A percentile compares a stretch with the other conserved stretches of the same genome.
These are phyloP conservation scores for Apodospora peruviana DNA, from an alignment of 495 filamentous ascomycete species.

Conservation along the genomic window DNA sequence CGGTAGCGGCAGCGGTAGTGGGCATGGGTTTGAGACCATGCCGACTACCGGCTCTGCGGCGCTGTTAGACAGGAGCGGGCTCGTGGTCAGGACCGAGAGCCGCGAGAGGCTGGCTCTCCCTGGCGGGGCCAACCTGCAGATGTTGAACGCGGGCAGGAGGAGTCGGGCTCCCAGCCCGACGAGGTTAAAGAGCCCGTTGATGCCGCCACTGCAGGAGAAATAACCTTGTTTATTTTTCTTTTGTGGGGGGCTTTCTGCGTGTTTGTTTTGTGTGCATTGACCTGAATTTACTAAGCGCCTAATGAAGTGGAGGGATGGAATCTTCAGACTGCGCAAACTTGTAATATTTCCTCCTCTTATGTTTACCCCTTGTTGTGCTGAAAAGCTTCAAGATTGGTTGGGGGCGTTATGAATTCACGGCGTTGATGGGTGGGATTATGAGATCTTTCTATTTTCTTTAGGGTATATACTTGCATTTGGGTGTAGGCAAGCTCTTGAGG, in stretches of 20 bases:
- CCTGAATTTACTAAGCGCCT: too few species aligned
- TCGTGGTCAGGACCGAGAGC: conserved; percentile 76
- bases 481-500: too few species aligned
- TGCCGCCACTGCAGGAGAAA: conserved; percentile 41
- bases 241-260: background rate
- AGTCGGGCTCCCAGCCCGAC: conserved; percentile 61
- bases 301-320: too few species aligned
- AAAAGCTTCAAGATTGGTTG: too few species aligned
- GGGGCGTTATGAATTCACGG: too few species aligned
- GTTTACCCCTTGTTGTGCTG: too few species aligned
- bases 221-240: conserved; percentile 1
- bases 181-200: conserved; percentile 59
- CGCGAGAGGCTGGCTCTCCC: conserved; percentile 56
- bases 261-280: background rate
- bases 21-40: background rate
- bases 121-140: conserved; percentile 21
- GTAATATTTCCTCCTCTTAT: too few species aligned
- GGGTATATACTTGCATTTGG: too few species aligned
- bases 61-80: conserved; percentile 65
- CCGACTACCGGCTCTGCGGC: conserved; percentile 10
- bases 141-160: conserved; percentile 46
- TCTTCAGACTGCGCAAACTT: too few species aligned
- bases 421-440: too few species aligned
- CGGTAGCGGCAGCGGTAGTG: background rate
- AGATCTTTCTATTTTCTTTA: too few species aligned